Base-by-base conservation (phyloP, 805 yeast species). In the Teunomyces gatunensis region DNA sequence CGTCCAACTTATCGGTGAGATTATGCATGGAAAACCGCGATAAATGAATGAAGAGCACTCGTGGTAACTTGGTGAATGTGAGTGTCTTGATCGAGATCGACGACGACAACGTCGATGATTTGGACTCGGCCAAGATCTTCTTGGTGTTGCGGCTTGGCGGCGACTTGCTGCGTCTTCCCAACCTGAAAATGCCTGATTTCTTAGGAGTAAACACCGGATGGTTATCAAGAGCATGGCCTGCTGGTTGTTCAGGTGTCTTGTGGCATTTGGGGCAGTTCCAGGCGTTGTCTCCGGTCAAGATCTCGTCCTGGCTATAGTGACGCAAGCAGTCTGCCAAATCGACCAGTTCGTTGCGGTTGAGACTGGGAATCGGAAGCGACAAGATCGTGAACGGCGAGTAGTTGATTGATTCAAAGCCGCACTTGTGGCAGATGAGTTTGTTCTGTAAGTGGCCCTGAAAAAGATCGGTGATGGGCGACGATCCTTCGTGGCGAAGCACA, bases 251-350 rank as follows among this genome's bases (percentile, higher is more conserved):
- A 51, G 54, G 36, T 33, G 48, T 41, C 49, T 76, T 67, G 45
- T 63, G 65, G 67, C 95, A 87, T 46, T 81, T 79, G 6, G 94
- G 91, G 69, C 95, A 87, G 53, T 84, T 79, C 95, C 95, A 87
- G 0, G 94, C 88, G 65, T 87, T 86, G 5, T 84, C 91, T 21
- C 89, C 85, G n/a, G 74, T 69, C 44, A 87, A 64, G 3, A 82
- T 72, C 61, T 87, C 95, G 49, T 81, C 83, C 45, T 75, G 71
- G 0, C 87, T 79, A 58, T 80, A 85, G 58, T 82, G 72, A 28
- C 72, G 66, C 37, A 87, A 77, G 54, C 90, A 81, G 47, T 85
- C 89, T 40, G 84, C 80, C 46, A 87, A 62, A 44, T 76, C 71
- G 12, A 77, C 73, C 11, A 55, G 52, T 3, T 51, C 50, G 7